Evolutionary conservation across 108 stramenopile species (phyloP), one percentile per base, ranked within the genome.

Genomic region (Parietichytrium sp.): DNA sequence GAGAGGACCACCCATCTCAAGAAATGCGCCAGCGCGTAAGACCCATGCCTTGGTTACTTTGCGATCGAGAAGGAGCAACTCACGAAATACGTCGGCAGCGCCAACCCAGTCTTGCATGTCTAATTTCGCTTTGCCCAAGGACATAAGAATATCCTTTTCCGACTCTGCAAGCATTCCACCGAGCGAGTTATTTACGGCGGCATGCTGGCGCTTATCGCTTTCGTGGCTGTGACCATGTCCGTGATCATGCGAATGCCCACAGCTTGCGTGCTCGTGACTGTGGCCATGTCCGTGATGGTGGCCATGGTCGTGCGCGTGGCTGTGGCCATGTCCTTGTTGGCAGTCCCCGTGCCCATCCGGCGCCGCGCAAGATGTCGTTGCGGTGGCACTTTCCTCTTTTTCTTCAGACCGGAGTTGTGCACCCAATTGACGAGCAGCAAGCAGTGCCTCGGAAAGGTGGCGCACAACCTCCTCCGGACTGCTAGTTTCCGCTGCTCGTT

Each of bases 1-100:
- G 6, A 72, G 61, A 27, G 61, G 61, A 8, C 38, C 61, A 12
- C 61, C 61, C 61, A 72, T 72, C 20, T 72, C 61, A 6, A 72
- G 20, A 27, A 72, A 72, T 23, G 61, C 61, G 38, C 45, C 45
- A 15, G 38, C 61, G 61, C 61, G 61, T 20, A 72, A 25, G n/a
- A 72, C 61, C 61, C 61, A 72, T 2, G 61, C 61, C 6, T 33
- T 45, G 6, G 38, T 42, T 7, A 72, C 61, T 12, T 33, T 45
- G 38, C n/a, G 6, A 25, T 72, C 61, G 13, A 45, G 29, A 3
- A 72, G 10, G 13, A 72, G 61, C 2, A 72, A 33, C 29, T 38
- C 16, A 7, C 61, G 61, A 1, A 72, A 72, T 13, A 42, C 61
- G 33, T 72, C 61, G 13, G 45, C 61, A 47, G 61, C 61, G 23